Evolutionary conservation across 176 grass and related monocot genomes (phyloP), one percentile per base, ranked within the genome.

Genomic region (barley (Hordeum vulgare)): DNA sequence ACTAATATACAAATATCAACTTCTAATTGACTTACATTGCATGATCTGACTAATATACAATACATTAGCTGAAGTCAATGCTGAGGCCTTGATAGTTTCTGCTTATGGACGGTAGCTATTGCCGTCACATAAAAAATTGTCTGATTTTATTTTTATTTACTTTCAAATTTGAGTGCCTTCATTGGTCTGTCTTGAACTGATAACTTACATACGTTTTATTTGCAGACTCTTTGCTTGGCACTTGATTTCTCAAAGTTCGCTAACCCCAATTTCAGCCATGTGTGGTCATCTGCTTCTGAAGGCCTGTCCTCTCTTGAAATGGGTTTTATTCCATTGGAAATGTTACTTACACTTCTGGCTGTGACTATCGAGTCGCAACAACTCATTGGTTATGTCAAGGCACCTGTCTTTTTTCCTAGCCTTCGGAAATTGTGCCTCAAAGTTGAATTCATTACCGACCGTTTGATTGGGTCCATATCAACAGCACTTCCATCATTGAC

Each of bases 221-320:
- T 79, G 76, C 85, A 98, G 96, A 88, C 82, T 56, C 89, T 98
- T 44, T 89, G 82, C 71, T 80, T 98, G 87, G 84, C 89, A 39
- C 63, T 98, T 85, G 96, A 98, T 87, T 87, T 95, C 80, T 93
- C 96, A 67, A 84, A 84, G 54, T 98, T 98, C 29, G 91, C 95
- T 80, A 67, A 89, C 57, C 87, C 93, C 29, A 89, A 89, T 53
- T 99, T 99, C 61, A 77, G 88, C 70, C 61, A 79, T 66, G 76
- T 94, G 20, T 99, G 96, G 93, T 81, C 89, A 66, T 74, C 79
- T 61, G 91, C 91, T 70, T 99, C 96, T 1, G 14, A 71, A 77
- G 89, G 62, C 42, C 83, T 99, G 17, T 83, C 76, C 62, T 96
- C 86, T 75, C 86, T 99, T 67, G 96, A 99, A 80, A 92, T 99